Evolutionary conservation across 148 eudicot genomes (phyloP).

Genomic region (Dianthus caryophyllus): DNA sequence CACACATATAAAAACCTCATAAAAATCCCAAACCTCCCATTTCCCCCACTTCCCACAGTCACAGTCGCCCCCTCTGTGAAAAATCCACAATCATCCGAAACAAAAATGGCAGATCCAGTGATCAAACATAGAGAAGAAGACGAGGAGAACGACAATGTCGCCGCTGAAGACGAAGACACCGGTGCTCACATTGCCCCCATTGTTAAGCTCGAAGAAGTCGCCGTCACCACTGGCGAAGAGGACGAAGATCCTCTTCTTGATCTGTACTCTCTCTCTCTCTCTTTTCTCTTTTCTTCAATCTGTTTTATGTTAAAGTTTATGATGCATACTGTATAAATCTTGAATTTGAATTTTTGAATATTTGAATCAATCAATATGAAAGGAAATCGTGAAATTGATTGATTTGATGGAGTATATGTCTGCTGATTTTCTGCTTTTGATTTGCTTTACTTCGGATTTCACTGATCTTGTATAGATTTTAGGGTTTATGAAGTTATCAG

Average conservation of each 20-base stretch:
- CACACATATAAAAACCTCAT: no score
- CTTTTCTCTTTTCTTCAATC: background rate
- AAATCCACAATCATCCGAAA: no score
- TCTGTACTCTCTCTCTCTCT: slow-evolving; percentile 34
- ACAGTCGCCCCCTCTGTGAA: no score
- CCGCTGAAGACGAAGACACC: slow-evolving; percentile 70
- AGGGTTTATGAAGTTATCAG: background rate
- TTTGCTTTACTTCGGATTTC: background rate
- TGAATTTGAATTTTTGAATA: no score
- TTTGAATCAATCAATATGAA: no score
- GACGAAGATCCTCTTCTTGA: slow-evolving; percentile 66
- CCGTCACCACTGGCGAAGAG: slow-evolving; percentile 79
- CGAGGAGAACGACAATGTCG: slow-evolving; percentile 40
- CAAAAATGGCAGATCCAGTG: slow-evolving; percentile 72
- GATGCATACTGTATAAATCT: no score
- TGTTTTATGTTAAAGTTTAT: no score
- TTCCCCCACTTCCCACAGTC: no score
- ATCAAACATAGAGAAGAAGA: slow-evolving; percentile 19
- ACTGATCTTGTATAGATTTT: background rate
- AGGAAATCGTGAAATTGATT: no score
- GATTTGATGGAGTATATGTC: no score
- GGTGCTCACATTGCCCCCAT: slow-evolving; percentile 80
- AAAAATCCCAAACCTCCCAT: no score
- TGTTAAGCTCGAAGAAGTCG: slow-evolving; percentile 63
- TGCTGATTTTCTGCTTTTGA: background rate